Percentiles rank a stretch among this genome's conserved stretches.
Conservation (phyloP, 768 basidiomycete genomes). For the Tulasnella sp. region DNA sequence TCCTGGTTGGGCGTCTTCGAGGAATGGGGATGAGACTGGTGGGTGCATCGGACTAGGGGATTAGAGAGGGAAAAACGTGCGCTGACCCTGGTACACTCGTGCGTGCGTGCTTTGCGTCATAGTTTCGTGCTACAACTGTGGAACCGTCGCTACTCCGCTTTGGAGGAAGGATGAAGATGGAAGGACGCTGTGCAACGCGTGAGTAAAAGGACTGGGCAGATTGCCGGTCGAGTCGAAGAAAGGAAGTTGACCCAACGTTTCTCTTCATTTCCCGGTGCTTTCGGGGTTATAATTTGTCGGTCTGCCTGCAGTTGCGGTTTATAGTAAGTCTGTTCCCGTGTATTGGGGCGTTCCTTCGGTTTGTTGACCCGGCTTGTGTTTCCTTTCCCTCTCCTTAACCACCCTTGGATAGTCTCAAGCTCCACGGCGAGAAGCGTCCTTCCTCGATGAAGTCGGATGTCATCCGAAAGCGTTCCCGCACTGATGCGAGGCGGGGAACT, state of each 20-base stretch:
- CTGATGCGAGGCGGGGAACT: conserved; percentile 41
- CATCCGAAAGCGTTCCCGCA: conserved; percentile 77
- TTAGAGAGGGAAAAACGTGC: background rate
- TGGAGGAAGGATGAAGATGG: conserved; percentile 91
- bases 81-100: background rate
- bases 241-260: conserved; percentile 16
- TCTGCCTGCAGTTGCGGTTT: conserved; percentile 54
- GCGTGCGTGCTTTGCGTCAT: conserved; percentile 23
- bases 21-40: conserved; percentile 63
- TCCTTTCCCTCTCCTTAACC: background rate
- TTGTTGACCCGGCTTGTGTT: conserved; percentile 5
- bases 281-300: conserved; percentile 7
- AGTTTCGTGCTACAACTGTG: conserved; percentile 86
- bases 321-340: conserved; percentile 42
- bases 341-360: background rate
- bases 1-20: conserved; percentile 54
- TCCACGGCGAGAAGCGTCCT: conserved; percentile 77
- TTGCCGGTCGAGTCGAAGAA: background rate
- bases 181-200: conserved; percentile 88
- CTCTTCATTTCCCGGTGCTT: conserved; percentile 12
- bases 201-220: conserved; percentile 32
- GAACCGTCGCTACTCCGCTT: conserved; percentile 79
- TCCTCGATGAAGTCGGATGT: conserved; percentile 90
- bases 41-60: conserved; percentile 10
- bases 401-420: conserved; percentile 48